A percentile compares a stretch with the other conserved stretches of the same genome.
These are phyloP conservation scores for Blastocystis sp. DNA, from an alignment of 352 stramenopile genomes.

Conservation along the genomic window DNA sequence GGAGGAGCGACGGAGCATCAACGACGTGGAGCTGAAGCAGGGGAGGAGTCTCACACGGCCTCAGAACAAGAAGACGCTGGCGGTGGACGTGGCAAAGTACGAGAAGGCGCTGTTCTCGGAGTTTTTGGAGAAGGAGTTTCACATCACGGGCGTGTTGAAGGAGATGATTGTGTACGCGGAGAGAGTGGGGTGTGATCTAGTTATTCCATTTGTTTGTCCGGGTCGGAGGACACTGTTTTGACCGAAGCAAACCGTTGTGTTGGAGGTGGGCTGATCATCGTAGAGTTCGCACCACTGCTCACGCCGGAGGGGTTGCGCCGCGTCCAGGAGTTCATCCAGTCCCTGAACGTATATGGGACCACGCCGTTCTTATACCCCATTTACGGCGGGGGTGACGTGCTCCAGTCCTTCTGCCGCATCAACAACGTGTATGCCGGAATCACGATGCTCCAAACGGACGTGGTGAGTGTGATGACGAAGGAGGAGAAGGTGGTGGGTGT, in stretches of 20 bases:
- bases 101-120: constrained; percentile 30
- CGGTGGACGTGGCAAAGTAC: constrained; percentile 48
- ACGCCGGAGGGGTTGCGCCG: constrained; percentile 34
- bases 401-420: constrained; percentile 65
- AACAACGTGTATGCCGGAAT: constrained; percentile 61
- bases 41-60: constrained; percentile 28
- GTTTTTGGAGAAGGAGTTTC: constrained; percentile 64
- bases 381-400: constrained; percentile 47
- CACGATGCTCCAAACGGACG: constrained; percentile 51
- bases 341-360: constrained; percentile 47
- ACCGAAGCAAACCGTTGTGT: neutral
- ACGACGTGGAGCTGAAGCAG: constrained; percentile 67
- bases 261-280: neutral
- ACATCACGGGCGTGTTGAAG: constrained; percentile 48
- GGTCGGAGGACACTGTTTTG: constrained; percentile 6
- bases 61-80: constrained; percentile 51
- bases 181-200: constrained; percentile 5
- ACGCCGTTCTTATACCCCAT: constrained; percentile 63
- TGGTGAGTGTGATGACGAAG: constrained; percentile 4
- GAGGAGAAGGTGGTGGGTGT: constrained; percentile 16
- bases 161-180: constrained; percentile 61
- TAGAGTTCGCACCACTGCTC: constrained; percentile 30
- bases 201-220: constrained; percentile 65
- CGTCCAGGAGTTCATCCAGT: constrained; percentile 60
- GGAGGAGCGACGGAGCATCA: constrained; percentile 31